Conservation (phyloP, 2,329 filamentous ascomycete species). For the Colletotrichum cuscutae region DNA sequence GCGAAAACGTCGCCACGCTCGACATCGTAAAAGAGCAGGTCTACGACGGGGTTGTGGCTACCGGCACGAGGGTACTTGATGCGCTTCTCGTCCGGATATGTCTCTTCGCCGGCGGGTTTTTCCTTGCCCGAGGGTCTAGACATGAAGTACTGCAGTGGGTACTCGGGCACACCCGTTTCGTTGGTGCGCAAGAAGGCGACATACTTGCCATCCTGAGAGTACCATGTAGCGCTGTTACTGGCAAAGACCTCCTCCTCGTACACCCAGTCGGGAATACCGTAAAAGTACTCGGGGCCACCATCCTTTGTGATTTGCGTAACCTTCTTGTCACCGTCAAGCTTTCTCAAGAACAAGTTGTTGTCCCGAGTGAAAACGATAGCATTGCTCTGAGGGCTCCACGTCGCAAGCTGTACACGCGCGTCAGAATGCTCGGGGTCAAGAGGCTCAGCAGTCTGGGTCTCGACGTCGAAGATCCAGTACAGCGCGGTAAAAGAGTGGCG, state of each 20-base stretch:
- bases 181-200: constrained; percentile 87
- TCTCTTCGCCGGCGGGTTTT: constrained; percentile 78
- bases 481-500: constrained; percentile 86
- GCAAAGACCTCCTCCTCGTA: constrained; percentile 86
- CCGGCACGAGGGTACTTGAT: constrained; percentile 99
- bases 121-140: constrained; percentile 81
- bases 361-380: constrained; percentile 88
- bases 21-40: constrained; percentile 89
- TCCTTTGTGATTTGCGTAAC: constrained; percentile 84
- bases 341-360: constrained; percentile 90
- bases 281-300: constrained; percentile 89
- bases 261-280: constrained; percentile 95
- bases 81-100: constrained; percentile 87
- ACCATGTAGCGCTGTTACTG: constrained; percentile 84
- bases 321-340: constrained; percentile 60
- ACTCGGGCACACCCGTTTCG: constrained; percentile 90
- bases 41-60: constrained; percentile 90
- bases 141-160: constrained; percentile 92
- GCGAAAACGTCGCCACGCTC: constrained; percentile 80
- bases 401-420: constrained; percentile 81
- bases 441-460: constrained; percentile 79
- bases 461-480: constrained; percentile 95
- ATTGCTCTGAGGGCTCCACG: constrained; percentile 89
- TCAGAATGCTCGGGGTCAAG: constrained; percentile 76
- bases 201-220: constrained; percentile 83